phyloP scores from a whole-genome alignment of 2,329 filamentous ascomycete genomes.

The Pseudonectria buxi region DNA sequence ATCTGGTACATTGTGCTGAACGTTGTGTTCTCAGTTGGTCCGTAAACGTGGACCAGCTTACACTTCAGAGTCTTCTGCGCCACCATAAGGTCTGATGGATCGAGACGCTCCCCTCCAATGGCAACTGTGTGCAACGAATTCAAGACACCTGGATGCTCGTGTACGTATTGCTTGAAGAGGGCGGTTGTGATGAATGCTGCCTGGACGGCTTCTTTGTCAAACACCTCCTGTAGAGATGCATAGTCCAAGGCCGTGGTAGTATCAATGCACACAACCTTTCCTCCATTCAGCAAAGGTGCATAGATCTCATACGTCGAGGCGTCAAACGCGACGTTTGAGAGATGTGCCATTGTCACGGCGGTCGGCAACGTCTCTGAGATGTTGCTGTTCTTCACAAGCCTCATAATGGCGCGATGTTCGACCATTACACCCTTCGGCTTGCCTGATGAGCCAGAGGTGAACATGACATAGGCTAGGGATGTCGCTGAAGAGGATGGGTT shows the following conservation, averaged over 20 bases:
- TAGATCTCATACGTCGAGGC: constrained; percentile 7
- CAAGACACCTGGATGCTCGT: background rate
- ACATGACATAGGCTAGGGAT: constrained; percentile 12
- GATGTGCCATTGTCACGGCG: background rate
- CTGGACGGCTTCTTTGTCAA: background rate
- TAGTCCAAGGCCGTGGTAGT: constrained; percentile 4
- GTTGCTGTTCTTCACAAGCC: constrained; percentile 5
- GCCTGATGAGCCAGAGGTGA: constrained; percentile 22
- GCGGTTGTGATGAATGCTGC: background rate
- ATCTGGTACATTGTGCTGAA: constrained; percentile 2
- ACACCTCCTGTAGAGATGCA: background rate
- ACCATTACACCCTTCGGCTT: constrained; percentile 18
- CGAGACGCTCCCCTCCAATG: background rate
- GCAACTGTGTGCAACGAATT: background rate
- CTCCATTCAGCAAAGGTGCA: constrained; percentile 3
- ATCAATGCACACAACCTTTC: constrained; percentile 10
- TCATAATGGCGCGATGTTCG: constrained; percentile 9
- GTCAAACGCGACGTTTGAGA: constrained; percentile 9
- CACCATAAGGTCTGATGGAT: background rate
- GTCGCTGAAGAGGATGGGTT: background rate
- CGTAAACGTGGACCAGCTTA: constrained; percentile 5
- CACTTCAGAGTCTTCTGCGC: background rate
- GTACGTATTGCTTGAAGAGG: constrained; percentile 1
- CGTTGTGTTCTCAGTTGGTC: constrained; percentile 11
- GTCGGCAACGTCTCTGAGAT: background rate